Evolutionary conservation across 2,329 filamentous ascomycete species (phyloP).

Genomic region (Verticillium albo-atrum): DNA sequence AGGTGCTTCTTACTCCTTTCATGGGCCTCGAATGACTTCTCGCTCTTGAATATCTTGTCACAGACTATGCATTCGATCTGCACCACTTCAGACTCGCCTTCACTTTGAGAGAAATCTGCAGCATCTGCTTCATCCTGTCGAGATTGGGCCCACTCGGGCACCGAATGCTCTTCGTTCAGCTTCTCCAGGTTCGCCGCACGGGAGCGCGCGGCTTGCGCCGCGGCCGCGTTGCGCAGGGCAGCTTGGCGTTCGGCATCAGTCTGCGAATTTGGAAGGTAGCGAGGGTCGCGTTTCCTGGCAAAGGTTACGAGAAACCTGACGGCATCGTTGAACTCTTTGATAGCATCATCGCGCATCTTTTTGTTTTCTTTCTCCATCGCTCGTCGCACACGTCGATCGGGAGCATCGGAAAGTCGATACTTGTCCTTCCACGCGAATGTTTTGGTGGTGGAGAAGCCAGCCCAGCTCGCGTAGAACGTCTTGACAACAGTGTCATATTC

Average conservation of each 20-base stretch:
- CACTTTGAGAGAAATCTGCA: conserved; percentile 57
- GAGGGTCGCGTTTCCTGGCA: conserved; percentile 84
- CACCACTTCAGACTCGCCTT: conserved; percentile 51
- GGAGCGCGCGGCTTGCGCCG: conserved; percentile 78
- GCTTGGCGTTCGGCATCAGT: conserved; percentile 79
- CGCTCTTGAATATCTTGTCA: conserved; percentile 78
- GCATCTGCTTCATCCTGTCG: conserved; percentile 48
- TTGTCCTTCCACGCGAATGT: conserved; percentile 86
- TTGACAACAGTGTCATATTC: conserved; percentile 72
- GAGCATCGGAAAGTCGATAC: conserved; percentile 78
- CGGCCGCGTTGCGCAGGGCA: conserved; percentile 69
- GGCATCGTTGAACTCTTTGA: conserved; percentile 87
- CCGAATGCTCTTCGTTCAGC: conserved; percentile 51
- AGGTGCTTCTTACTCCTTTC: conserved; percentile 96
- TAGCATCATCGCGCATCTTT: conserved; percentile 73
- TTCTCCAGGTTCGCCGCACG: conserved; percentile 78
- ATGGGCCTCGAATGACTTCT: conserved; percentile 86
- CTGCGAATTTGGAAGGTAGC: conserved; percentile 73
- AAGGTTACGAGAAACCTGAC: conserved; percentile 84
- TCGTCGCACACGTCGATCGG: conserved; percentile 76
- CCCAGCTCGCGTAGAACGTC: conserved; percentile 78
- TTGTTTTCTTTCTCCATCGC: conserved; percentile 96
- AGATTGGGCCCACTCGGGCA: conserved; percentile 72
- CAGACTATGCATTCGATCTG: conserved; percentile 74
- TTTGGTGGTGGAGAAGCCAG: conserved; percentile 77